Evolutionary conservation across 257 asterid genomes (phyloP), one percentile per base, ranked within the genome.

Genomic region (Leptodermis oblonga): DNA sequence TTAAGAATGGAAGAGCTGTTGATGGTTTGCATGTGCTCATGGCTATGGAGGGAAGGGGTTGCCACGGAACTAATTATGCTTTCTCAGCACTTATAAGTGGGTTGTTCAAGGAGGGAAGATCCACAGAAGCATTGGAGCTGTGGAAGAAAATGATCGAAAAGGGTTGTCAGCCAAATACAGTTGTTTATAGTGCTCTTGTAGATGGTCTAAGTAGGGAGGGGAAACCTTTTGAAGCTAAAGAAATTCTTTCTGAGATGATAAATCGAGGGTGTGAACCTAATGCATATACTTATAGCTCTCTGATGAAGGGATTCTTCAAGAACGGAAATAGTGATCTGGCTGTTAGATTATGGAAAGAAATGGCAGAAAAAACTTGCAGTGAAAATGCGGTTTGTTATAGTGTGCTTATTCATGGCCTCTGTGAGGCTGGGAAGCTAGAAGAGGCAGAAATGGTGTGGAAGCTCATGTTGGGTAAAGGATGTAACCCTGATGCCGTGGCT

Each of bases 51-150:
- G 89, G 81, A 78, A 90, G 84, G 73, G 96, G 99, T 54, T 81
- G 76, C 43, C 49, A 36, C 25, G 82, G 81, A 15, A 90, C 84
- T 37, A 89, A 82, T 41, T 84, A 90, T 73, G 84, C 80, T 56
- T 94, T 86, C 76, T 94, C 99, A 10, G n/a, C 88, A 3, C 94
- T 94, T 66, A 74, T 94, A 70, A 82, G 92, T 74, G 99, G 97
- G 75, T 82, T 91, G 79, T 94, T 90, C 78, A 89, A 78, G 80
- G 92, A 81, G 75, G 83, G 84, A 61, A 82, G 85, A 74, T 69
- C 92, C 8, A 84, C 85, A 45, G 88, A 89, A 73, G 97, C 97
- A 1, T 34, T 86, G 20, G 74, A 72, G 41, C 51, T 87, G 80
- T 91, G 96, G 95, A 74, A 66, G 67, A 77, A 70, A 75, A 87